Conservation (phyloP, 495 filamentous ascomycete genomes). For the Margaritispora aquatica region DNA sequence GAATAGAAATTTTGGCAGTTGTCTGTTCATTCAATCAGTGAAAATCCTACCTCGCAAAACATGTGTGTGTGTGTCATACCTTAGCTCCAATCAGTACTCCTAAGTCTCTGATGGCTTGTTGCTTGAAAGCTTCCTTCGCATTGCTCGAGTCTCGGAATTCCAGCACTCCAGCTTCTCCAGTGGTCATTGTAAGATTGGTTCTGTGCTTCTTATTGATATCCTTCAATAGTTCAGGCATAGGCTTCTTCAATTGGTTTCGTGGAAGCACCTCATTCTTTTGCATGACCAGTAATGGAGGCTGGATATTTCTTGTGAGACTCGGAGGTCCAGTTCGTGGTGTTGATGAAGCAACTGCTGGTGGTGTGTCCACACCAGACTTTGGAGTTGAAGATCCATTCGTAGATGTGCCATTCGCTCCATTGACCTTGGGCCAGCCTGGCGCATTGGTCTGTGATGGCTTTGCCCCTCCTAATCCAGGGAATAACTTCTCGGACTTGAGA, state of each 20-base stretch:
- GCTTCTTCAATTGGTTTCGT: conserved; percentile 71
- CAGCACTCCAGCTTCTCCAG: conserved; percentile 57
- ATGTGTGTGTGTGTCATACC: conserved; percentile 44
- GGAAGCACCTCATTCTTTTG: conserved; percentile 66
- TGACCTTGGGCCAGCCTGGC: conserved; percentile 59
- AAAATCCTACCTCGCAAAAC: not conserved
- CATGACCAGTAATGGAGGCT: conserved; percentile 35
- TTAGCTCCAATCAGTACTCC: conserved; percentile 78
- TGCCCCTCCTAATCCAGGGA: conserved; percentile 77
- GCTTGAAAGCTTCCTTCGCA: conserved; percentile 54
- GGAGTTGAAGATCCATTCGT: conserved; percentile 55
- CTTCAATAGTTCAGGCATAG: conserved; percentile 71
- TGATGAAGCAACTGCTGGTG: conserved; percentile 20
- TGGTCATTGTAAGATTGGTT: conserved; percentile 70
- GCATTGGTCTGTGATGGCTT: conserved; percentile 54
- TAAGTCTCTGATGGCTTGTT: conserved; percentile 79
- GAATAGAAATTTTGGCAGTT: conserved; percentile 69
- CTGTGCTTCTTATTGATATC: conserved; percentile 86
- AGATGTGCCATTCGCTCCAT: conserved; percentile 45
- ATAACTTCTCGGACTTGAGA: conserved; percentile 79
- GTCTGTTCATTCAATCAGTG: conserved; percentile 41
- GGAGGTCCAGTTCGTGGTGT: conserved; percentile 36
- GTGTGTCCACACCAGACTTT: conserved; percentile 35
- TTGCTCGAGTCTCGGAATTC: conserved; percentile 79
- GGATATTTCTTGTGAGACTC: conserved; percentile 12